These are phyloP conservation scores for Nicotiana tabacum DNA, from an alignment of 257 asterid genomes.

Conservation along the genomic window DNA sequence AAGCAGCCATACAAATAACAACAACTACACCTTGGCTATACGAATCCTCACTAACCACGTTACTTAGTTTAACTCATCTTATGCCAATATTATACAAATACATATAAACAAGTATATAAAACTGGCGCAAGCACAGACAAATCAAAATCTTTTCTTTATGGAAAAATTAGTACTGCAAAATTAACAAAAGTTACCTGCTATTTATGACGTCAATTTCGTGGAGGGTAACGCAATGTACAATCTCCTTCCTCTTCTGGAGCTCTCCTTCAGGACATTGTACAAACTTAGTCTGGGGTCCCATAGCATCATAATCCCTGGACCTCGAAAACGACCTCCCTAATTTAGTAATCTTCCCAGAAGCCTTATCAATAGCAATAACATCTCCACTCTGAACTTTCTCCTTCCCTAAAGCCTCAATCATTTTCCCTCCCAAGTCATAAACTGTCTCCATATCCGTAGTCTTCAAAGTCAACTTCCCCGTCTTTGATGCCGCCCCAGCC, in stretches of 20 bases:
- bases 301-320: conserved; percentile 88
- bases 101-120: too few relatives aligned
- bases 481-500: conserved; percentile 72
- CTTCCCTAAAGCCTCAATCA: conserved; percentile 90
- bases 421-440: conserved; percentile 79
- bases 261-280: conserved; percentile 99
- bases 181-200: conserved; percentile 50
- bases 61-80: too few relatives aligned
- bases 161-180: neutral
- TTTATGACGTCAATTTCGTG: conserved; percentile 93
- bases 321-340: conserved; percentile 85
- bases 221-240: conserved; percentile 85
- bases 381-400: conserved; percentile 96
- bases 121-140: neutral
- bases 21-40: too few relatives aligned
- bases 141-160: neutral
- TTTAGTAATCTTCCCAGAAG: conserved; percentile 83
- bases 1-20: neutral
- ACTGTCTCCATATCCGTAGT: conserved; percentile 93
- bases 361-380: conserved; percentile 83
- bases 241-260: conserved; percentile 94
- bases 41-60: too few relatives aligned
- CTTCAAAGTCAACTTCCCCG: conserved; percentile 74
- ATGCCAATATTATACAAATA: too few relatives aligned
- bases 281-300: conserved; percentile 91